A percentile compares a stretch with the other conserved stretches of the same genome.
Evolutionary conservation across 768 basidiomycete genomes (phyloP).

Genomic region (Mycena rebaudengoi): DNA sequence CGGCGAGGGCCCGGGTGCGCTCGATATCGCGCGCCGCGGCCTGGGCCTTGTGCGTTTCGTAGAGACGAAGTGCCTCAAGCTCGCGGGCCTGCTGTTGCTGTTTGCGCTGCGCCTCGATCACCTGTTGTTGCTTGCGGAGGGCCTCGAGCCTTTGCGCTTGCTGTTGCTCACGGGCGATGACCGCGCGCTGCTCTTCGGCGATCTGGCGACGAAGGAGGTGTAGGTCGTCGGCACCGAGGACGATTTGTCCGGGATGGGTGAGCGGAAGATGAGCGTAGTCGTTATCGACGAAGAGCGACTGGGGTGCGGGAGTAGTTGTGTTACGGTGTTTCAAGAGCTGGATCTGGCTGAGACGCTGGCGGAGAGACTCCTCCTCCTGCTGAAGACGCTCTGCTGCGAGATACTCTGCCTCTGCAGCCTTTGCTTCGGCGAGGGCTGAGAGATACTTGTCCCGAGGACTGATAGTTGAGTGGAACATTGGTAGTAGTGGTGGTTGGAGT

Average conservation of each 20-base stretch:
- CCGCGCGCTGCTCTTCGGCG: constrained; percentile 19
- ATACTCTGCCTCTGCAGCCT: constrained; percentile 48
- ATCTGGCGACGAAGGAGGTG: constrained; percentile 20
- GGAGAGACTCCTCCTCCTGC: constrained; percentile 42
- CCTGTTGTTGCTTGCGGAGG: constrained; percentile 21
- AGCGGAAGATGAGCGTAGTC: background rate
- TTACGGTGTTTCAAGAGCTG: constrained; percentile 24
- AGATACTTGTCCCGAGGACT: constrained; percentile 45
- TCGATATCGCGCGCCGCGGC: constrained; percentile 11
- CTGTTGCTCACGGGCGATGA: constrained; percentile 23
- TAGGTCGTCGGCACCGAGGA: constrained; percentile 11
- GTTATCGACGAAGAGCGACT: background rate
- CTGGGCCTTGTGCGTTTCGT: constrained; percentile 15
- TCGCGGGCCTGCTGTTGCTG: constrained; percentile 6
- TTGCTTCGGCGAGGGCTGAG: constrained; percentile 45
- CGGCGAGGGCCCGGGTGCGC: constrained; percentile 14
- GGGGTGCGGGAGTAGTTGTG: background rate
- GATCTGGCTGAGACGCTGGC: constrained; percentile 34
- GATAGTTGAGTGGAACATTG: constrained; percentile 30
- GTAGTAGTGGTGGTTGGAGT: background rate
- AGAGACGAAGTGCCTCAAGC: constrained; percentile 5
- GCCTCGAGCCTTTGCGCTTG: constrained; percentile 22
- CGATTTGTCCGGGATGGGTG: background rate
- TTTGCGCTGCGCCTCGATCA: background rate
- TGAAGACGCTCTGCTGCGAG: constrained; percentile 42